phyloP scores from a whole-genome alignment of 2,329 filamentous ascomycete species.

The Scytalidium sp. region DNA sequence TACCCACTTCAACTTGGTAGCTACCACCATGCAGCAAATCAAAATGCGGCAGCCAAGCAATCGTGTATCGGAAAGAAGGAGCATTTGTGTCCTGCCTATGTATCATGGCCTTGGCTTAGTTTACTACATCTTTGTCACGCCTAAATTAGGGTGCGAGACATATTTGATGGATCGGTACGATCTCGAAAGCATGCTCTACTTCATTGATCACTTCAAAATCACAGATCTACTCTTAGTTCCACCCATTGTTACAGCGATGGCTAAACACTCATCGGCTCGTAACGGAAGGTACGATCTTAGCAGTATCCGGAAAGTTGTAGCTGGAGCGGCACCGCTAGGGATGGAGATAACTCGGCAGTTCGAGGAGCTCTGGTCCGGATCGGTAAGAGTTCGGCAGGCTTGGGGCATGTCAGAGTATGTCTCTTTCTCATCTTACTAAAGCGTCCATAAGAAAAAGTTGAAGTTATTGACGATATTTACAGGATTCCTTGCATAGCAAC shows the following conservation, averaged over 20 bases:
- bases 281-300: conserved; percentile 66
- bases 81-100: conserved; percentile 71
- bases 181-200: conserved; percentile 65
- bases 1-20: conserved; percentile 70
- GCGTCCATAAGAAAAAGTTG: background rate
- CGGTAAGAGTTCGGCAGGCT: background rate
- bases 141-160: conserved; percentile 54
- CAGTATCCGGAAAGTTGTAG: conserved; percentile 55
- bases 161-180: conserved; percentile 78
- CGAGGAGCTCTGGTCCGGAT: background rate
- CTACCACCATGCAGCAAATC: conserved; percentile 61
- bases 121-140: conserved; percentile 58
- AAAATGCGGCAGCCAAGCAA: conserved; percentile 11
- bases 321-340: conserved; percentile 69
- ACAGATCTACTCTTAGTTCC: conserved; percentile 32
- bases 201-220: conserved; percentile 65
- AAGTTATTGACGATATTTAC: background rate
- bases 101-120: conserved; percentile 72
- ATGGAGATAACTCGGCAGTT: conserved; percentile 27
- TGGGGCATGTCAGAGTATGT: conserved; percentile 40
- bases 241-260: background rate
- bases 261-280: conserved; percentile 38
- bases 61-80: too few species aligned
- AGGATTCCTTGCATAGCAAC: conserved; percentile 35
- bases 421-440: background rate